Evolutionary conservation across 2,329 filamentous ascomycete species (phyloP).

Genomic region (Cercospora janseana): DNA sequence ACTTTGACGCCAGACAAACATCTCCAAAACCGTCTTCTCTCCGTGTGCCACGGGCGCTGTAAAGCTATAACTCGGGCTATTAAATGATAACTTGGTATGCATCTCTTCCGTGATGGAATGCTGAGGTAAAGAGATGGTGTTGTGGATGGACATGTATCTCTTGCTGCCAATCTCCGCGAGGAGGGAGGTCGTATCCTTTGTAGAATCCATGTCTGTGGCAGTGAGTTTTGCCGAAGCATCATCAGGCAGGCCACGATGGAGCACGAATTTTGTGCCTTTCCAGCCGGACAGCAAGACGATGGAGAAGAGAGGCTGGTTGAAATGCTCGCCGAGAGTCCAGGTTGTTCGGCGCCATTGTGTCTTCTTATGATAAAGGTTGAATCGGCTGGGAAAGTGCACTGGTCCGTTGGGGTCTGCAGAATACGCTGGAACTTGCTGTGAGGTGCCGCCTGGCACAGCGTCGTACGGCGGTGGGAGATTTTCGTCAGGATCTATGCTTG

Average conservation of each 20-base stretch:
- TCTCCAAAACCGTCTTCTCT: constrained; percentile 16
- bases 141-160: constrained; percentile 9
- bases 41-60: constrained; percentile 8
- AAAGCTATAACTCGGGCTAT: constrained; percentile 15
- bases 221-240: too few species aligned
- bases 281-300: constrained; percentile 13
- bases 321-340: constrained; percentile 19
- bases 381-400: background rate
- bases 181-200: background rate
- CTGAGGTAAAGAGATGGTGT: constrained; percentile 13
- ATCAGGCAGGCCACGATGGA: constrained; percentile 17
- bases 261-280: constrained; percentile 16
- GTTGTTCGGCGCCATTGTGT: constrained; percentile 9
- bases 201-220: too few species aligned
- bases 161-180: constrained; percentile 13
- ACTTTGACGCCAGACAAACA: constrained; percentile 24
- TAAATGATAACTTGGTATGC: constrained; percentile 9
- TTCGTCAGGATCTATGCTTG: constrained; percentile 11
- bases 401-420: background rate
- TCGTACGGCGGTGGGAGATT: constrained; percentile 20
- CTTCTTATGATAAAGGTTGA: constrained; percentile 22
- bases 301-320: constrained; percentile 14
- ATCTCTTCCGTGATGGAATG: constrained; percentile 13
- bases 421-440: background rate
- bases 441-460: constrained; percentile 13